phyloP scores from a whole-genome alignment of 495 filamentous ascomycete genomes.

The Staphylotrichum tortipilum region DNA sequence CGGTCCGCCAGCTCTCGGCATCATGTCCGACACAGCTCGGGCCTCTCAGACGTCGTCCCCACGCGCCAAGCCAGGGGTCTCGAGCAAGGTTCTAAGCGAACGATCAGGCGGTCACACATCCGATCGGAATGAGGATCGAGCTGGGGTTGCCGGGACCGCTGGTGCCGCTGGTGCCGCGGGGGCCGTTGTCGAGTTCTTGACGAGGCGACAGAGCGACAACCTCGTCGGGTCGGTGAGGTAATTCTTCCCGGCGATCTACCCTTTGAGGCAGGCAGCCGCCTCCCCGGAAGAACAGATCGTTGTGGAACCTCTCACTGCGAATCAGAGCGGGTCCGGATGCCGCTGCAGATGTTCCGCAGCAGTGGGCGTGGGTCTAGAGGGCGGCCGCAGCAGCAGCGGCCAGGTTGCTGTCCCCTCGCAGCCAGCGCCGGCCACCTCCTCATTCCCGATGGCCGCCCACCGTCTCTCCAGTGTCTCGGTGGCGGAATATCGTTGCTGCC shows the following conservation, averaged over 20 bases:
- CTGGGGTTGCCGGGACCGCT: too few species aligned
- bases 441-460: not conserved
- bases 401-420: not conserved
- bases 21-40: not conserved
- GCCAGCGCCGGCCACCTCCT: not conserved
- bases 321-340: slow-evolving; percentile 14
- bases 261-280: slow-evolving; percentile 3
- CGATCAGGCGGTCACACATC: not conserved
- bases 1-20: slow-evolving; percentile 1
- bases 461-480: not conserved
- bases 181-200: not conserved
- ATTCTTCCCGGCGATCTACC: slow-evolving; percentile 4
- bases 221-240: slow-evolving; percentile 2
- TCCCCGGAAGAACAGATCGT: slow-evolving; percentile 3
- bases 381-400: slow-evolving; percentile 3
- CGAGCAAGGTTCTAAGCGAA: not conserved
- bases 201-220: not conserved
- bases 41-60: not conserved
- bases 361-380: slow-evolving; percentile 11
- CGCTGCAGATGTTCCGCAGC: slow-evolving; percentile 6
- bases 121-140: not conserved
- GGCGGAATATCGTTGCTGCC: not conserved
- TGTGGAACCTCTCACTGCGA: slow-evolving; percentile 11
- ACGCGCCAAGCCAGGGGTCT: not conserved
- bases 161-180: too few species aligned